Base-by-base conservation (phyloP, 768 basidiomycete species). In the Rhodotorula babjevae region DNA sequence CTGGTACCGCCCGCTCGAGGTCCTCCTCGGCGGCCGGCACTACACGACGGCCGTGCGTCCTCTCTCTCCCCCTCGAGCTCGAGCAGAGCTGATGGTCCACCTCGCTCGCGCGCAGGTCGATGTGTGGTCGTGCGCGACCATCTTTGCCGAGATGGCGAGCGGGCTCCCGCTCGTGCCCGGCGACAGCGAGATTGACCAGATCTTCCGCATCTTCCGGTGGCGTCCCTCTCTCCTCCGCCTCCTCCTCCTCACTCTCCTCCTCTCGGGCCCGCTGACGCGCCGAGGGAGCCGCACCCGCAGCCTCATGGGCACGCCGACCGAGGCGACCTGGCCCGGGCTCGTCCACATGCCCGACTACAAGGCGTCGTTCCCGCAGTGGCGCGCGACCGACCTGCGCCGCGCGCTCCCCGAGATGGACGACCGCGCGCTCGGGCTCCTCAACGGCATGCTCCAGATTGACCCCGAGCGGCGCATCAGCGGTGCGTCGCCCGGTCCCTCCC, bases 161-260 rank as follows among this genome's bases (percentile, higher is more conserved):
- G 72, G 72, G 2, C 21, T 77, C 31, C 70, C 70, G 4, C 67
- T 77, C 47, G 97, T 98, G 85, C 95, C 96, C 29, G 96, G 96
- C 9, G 96, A 99, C 83, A 98, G 95, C 44, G 96, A 99, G 83
- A 99, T 98, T 79, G 96, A 99, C 82, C 95, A 99, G 84, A 98
- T 98, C 75, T 98, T 98, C 87, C 91, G 92, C 83, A 99, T 98
- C 78, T 99, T 98, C 86, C 87, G 92, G 96, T 94, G 49, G 14
- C 49, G 19, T 6, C 49, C 49, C 21, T 47, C 46, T 15, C 47
- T 23, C 50, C 19, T 14, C 42, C 23, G 9, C 50, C 5, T 33
- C 11, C 44, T n/a, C 44, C 15, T 44, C 25, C 7, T 40, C 16
- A 8, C 5, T n/a, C 33, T 27, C 11, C 40, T 25, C 7, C 14